A percentile compares a stretch with the other conserved stretches of the same genome.
Conservation (phyloP, 2,329 filamentous ascomycete genomes). For the Erysiphe pisi region DNA sequence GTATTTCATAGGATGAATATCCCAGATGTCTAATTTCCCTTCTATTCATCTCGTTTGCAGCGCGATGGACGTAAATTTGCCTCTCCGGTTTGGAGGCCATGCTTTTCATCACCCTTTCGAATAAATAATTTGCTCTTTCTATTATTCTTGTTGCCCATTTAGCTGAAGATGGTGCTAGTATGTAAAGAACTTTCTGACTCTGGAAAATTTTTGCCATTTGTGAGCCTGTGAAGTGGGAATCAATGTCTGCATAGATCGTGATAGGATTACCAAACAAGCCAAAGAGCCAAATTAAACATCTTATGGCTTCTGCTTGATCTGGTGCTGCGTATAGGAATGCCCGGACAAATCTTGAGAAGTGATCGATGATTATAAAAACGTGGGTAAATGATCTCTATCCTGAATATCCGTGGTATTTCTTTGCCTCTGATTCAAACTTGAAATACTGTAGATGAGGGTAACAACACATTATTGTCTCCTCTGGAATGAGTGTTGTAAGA, state of each 20-base stretch:
- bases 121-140: conserved; percentile 26
- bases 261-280: not conserved
- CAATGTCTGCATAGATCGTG: conserved; percentile 2
- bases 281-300: not conserved
- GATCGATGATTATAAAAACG: conserved; percentile 17
- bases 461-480: too few relatives aligned
- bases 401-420: too few relatives aligned
- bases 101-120: not conserved
- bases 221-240: not conserved
- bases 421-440: not conserved
- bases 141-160: conserved; percentile 20
- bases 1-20: too few relatives aligned
- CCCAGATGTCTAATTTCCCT: too few relatives aligned
- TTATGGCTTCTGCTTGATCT: not conserved
- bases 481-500: too few relatives aligned
- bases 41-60: too few relatives aligned
- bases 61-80: too few relatives aligned
- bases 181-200: not conserved
- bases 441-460: too few relatives aligned
- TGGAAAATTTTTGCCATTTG: not conserved
- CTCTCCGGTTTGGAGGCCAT: too few relatives aligned
- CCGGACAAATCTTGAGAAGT: conserved; percentile 28
- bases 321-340: not conserved
- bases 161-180: not conserved
- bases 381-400: not conserved